Base-by-base conservation (phyloP, 2,329 filamentous ascomycete genomes). In the Salinomyces thailandicus region DNA sequence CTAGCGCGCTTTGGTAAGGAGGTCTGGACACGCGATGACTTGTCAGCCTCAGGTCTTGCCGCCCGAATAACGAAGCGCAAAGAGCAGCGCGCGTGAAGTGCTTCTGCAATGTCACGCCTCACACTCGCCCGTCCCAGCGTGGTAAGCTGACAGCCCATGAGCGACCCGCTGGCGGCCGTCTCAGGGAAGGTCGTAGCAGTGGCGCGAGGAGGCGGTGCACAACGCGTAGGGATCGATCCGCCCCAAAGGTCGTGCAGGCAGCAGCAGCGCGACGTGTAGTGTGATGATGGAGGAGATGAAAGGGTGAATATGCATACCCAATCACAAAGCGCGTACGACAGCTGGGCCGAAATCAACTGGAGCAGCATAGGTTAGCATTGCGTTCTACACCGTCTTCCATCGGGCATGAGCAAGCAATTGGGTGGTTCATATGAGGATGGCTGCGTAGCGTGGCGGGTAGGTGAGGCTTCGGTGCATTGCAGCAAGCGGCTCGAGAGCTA, bases 341-440 rank as follows among this genome's bases (percentile, higher is more conserved):
- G 43, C 41, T 40, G 41, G 35, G 26, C 29, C 43, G 47, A 48
- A 41, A 40, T 24, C 33, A 19, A 41, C 41, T 47, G 45, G 43
- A 37, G 22, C 22, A 26, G 39, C 44, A 47, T 38, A 47, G 41
- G 43, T 53, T 49, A 53, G 50, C 49, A 36, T 49, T 43, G 40
- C 45, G 36, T 37, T 31, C 37, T 41, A 38, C 45, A 46, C 38
- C 39, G 35, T 38, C 28, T 44, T 36, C 17, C 20, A 26, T 8
- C 9, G 22, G 9, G 22, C 22, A 9, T 8, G 24, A 13, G 19
- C 33, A 40, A 48, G 42, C 45, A 49, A 51, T 50, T 50, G 49
- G 49, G 40, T 44, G 45, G 34, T 33, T 32, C 22, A 26, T 26
- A 26, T 26, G 22, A 26, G n/a, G 22, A 26, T 26, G 22, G n/a